These are phyloP conservation scores for Arabidopsis hybrid DNA, from an alignment of 441 rosid species.

Conservation along the genomic window DNA sequence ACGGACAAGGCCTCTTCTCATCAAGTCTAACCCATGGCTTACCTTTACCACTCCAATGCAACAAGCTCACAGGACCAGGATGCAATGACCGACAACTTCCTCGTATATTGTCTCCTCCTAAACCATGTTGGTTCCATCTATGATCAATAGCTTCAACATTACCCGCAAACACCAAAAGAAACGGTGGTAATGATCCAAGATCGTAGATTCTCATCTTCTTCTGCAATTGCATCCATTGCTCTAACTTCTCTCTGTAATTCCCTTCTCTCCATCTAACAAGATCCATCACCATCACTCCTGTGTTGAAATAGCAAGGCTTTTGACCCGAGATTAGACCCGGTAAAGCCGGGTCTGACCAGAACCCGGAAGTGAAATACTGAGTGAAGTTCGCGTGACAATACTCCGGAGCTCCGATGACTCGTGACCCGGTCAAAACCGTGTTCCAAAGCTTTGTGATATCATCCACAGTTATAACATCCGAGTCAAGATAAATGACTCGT, in stretches of 20 bases:
- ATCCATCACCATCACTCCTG: conserved; percentile 97
- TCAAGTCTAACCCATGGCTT: conserved; percentile 94
- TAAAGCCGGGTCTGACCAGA: conserved; percentile 80
- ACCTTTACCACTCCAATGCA: conserved; percentile 99
- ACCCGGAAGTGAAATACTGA: conserved; percentile 70
- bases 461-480: conserved; percentile 81
- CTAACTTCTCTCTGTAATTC: conserved; percentile 69
- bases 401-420: conserved; percentile 89
- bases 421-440: conserved; percentile 58
- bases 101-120: conserved; percentile 90
- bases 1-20: conserved; percentile 68
- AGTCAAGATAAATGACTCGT: conserved; percentile 91
- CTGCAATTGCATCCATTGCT: conserved; percentile 89
- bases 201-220: conserved; percentile 81
- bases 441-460: conserved; percentile 81
- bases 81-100: conserved; percentile 86
- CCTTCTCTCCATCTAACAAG: conserved; percentile 83
- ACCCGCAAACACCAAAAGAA: conserved; percentile 81
- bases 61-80: conserved; percentile 84
- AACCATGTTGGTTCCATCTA: conserved; percentile 94
- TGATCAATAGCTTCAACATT: conserved; percentile 81
- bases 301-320: conserved; percentile 84
- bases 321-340: conserved; percentile 60
- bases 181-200: conserved; percentile 91
- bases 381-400: conserved; percentile 91